Evolutionary conservation across 192 early-diverging fungal species (phyloP).

Genomic region (Backusella macrospora): DNA sequence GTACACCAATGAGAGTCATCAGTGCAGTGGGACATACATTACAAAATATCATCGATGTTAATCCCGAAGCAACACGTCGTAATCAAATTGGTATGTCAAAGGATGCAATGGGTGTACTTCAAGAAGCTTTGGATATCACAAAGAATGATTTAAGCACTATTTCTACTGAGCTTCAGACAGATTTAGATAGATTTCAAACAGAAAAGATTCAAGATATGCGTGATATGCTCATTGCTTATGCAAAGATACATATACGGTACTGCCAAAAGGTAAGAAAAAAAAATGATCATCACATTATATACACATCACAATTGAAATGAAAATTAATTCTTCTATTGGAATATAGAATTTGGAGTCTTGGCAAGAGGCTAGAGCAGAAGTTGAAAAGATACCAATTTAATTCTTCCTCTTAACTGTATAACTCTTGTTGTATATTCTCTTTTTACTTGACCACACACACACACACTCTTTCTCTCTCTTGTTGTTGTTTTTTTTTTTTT

Average conservation of each 20-base stretch:
- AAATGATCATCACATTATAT: neutral
- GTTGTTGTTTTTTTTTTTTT: neutral
- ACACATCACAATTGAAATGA: neutral
- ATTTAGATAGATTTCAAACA: constrained; percentile 93
- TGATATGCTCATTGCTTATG: constrained; percentile 76
- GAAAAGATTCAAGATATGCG: constrained; percentile 89
- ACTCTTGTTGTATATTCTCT: too few species aligned
- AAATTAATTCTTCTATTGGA: neutral
- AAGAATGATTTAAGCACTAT: constrained; percentile 73
- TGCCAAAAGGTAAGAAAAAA: constrained; percentile 62
- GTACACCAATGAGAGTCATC: constrained; percentile 51
- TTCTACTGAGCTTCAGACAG: constrained; percentile 81
- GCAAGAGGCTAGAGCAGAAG: constrained; percentile 54
- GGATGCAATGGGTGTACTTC: constrained; percentile 70
- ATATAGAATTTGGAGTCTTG: constrained; percentile 56
- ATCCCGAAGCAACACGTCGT: constrained; percentile 87
- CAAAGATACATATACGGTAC: constrained; percentile 71
- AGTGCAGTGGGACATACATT: constrained; percentile 70
- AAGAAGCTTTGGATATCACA: constrained; percentile 68
- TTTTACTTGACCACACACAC: neutral
- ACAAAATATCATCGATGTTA: constrained; percentile 94
- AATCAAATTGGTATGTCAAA: constrained; percentile 86
- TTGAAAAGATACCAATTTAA: constrained; percentile 48
- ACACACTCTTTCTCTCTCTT: neutral
- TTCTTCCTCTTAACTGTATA: too few species aligned